phyloP scores from a whole-genome alignment of 169 alveolate species.

The Plasmodium billcollinsi region DNA sequence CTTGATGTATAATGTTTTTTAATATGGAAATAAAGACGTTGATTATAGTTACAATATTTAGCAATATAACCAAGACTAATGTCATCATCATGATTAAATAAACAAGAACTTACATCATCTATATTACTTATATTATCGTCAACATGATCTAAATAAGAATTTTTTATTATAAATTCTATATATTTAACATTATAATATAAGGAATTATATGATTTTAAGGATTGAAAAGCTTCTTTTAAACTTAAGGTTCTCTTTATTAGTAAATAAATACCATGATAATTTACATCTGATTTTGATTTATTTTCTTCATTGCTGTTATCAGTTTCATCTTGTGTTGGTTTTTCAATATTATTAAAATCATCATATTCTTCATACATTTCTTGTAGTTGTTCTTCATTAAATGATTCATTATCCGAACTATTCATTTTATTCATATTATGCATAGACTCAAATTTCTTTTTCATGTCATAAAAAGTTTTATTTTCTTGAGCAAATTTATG shows the following conservation, averaged over 20 bases:
- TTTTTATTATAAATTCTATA: constrained; percentile 54
- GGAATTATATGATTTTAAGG: not conserved
- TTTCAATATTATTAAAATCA: not conserved
- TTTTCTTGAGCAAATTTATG: constrained; percentile 15
- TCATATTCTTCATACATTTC: constrained; percentile 7
- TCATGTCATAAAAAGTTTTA: constrained; percentile 32
- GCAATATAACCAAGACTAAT: constrained; percentile 15
- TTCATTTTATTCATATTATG: constrained; percentile 16
- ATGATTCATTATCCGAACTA: not conserved
- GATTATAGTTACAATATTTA: constrained; percentile 54
- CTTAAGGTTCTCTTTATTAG: constrained; percentile 10
- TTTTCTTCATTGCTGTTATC: not conserved
- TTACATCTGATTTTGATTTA: not conserved
- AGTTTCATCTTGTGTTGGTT: not conserved
- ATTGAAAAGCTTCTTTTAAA: constrained; percentile 28
- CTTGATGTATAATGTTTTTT: constrained; percentile 31
- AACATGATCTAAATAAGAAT: constrained; percentile 15
- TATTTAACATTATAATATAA: constrained; percentile 6
- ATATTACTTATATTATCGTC: constrained; percentile 43
- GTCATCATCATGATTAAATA: constrained; percentile 25
- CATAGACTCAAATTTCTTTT: constrained; percentile 16
- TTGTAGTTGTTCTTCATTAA: not conserved
- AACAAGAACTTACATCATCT: constrained; percentile 17
- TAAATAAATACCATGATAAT: constrained; percentile 38
- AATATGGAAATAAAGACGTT: constrained; percentile 22